phyloP scores from a whole-genome alignment of 2,329 filamentous ascomycete species.

The Mycocentrospora acerina region DNA sequence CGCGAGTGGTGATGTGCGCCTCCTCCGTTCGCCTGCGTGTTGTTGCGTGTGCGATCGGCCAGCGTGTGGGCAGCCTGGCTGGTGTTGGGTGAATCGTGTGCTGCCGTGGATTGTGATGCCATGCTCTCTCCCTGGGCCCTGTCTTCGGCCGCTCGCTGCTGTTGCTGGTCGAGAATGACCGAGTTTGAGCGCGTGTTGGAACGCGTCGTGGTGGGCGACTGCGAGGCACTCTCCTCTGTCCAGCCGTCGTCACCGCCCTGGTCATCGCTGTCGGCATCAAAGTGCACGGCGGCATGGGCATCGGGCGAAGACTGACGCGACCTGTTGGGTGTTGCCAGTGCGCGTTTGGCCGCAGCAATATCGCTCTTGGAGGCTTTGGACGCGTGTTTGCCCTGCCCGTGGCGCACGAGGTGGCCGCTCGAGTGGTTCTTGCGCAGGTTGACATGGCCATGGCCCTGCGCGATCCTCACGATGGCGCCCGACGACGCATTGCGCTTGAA shows the following conservation, averaged over 20 bases:
- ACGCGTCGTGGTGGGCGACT: constrained; percentile 44
- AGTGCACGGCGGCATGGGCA: constrained; percentile 39
- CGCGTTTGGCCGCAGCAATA: constrained; percentile 29
- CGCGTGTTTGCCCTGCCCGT: constrained; percentile 43
- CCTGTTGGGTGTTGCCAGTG: constrained; percentile 31
- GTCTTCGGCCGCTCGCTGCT: constrained; percentile 24
- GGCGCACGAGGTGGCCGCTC: constrained; percentile 48
- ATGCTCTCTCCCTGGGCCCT: constrained; percentile 21
- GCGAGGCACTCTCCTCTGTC: constrained; percentile 47
- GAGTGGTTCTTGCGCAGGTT: constrained; percentile 47
- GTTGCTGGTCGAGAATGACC: constrained; percentile 38
- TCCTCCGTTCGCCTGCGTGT: constrained; percentile 31
- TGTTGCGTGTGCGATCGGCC: constrained; percentile 28
- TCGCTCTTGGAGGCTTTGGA: constrained; percentile 40
- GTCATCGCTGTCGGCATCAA: constrained; percentile 24
- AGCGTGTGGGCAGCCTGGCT: constrained; percentile 18
- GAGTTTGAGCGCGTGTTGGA: constrained; percentile 46
- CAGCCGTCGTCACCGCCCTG: constrained; percentile 41
- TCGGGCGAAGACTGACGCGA: constrained; percentile 38
- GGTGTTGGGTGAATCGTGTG: constrained; percentile 16
- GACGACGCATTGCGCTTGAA: constrained; percentile 48
- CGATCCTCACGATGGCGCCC: constrained; percentile 37
- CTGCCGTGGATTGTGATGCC: constrained; percentile 10
- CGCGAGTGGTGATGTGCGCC: constrained; percentile 38
- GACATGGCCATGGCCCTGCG: constrained; percentile 35